Evolutionary conservation across 768 basidiomycete genomes (phyloP).

Genomic region (Mrakia gelida): DNA sequence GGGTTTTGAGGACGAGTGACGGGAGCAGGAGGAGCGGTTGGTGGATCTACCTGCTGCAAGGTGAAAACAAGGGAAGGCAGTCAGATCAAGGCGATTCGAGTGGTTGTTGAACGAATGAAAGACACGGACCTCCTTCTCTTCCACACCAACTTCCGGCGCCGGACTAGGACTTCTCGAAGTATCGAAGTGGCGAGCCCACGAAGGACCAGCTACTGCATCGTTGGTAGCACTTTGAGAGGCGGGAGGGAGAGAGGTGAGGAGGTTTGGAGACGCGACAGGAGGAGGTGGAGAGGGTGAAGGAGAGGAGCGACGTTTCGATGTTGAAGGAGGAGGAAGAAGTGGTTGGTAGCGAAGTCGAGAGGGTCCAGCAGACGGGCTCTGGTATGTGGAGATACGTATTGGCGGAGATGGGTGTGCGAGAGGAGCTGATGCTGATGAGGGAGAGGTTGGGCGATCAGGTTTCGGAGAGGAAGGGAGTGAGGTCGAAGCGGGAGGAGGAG

Average conservation of each 20-base stretch:
- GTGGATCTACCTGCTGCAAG: background rate
- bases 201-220: too few species aligned
- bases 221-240: too few species aligned
- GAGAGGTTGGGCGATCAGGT: background rate
- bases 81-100: background rate
- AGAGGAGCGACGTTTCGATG: background rate
- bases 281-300: background rate
- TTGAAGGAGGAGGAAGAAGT: background rate
- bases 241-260: background rate
- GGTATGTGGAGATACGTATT: too few species aligned
- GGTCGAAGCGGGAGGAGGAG: background rate
- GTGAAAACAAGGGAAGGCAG: background rate
- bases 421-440: background rate
- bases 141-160: too few species aligned
- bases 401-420: too few species aligned
- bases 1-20: background rate
- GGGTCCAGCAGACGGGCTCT: background rate
- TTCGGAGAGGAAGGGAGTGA: background rate
- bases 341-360: slow-evolving; percentile 5
- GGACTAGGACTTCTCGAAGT: too few species aligned
- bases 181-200: too few species aligned
- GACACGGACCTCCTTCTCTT: too few species aligned
- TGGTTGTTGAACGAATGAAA: too few species aligned
- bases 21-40: background rate
- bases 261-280: background rate